These are phyloP conservation scores for Scutellaria minor DNA, from an alignment of 257 asterid species.

Conservation along the genomic window DNA sequence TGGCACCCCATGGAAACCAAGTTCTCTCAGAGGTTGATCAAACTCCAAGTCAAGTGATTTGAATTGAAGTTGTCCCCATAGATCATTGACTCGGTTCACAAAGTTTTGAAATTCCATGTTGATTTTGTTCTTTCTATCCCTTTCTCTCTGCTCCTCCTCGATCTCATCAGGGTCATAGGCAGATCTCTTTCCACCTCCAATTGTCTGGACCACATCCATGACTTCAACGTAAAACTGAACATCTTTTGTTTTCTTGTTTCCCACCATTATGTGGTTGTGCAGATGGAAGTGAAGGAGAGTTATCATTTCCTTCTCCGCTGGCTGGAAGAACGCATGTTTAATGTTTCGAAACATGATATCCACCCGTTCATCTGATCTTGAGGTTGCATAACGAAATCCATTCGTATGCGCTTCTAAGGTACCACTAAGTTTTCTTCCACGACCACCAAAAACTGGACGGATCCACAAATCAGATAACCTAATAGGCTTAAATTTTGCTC, in stretches of 20 bases:
- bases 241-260: conserved; percentile 64
- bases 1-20: conserved; percentile 68
- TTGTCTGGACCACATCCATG: conserved; percentile 67
- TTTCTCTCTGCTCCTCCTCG: conserved; percentile 72
- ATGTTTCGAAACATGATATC: conserved; percentile 59
- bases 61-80: conserved; percentile 57
- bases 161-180: conserved; percentile 76
- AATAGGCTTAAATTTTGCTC: conserved; percentile 58
- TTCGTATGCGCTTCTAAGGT: conserved; percentile 63
- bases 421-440: conserved; percentile 58
- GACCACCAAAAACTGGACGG: conserved; percentile 67
- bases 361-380: conserved; percentile 60
- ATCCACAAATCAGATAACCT: conserved; percentile 64
- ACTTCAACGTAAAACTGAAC: conserved; percentile 68
- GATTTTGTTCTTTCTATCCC: conserved; percentile 63
- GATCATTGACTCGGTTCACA: conserved; percentile 61
- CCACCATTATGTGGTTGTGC: conserved; percentile 71
- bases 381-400: conserved; percentile 65
- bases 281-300: conserved; percentile 67
- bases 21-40: conserved; percentile 65
- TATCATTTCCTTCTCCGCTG: conserved; percentile 73
- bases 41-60: conserved; percentile 58
- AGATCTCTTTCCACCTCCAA: conserved; percentile 65
- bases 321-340: conserved; percentile 71
- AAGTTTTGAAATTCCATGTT: conserved; percentile 60